Evolutionary conservation across 495 filamentous ascomycete genomes (phyloP).

Genomic region (Pyronema omphalodes): DNA sequence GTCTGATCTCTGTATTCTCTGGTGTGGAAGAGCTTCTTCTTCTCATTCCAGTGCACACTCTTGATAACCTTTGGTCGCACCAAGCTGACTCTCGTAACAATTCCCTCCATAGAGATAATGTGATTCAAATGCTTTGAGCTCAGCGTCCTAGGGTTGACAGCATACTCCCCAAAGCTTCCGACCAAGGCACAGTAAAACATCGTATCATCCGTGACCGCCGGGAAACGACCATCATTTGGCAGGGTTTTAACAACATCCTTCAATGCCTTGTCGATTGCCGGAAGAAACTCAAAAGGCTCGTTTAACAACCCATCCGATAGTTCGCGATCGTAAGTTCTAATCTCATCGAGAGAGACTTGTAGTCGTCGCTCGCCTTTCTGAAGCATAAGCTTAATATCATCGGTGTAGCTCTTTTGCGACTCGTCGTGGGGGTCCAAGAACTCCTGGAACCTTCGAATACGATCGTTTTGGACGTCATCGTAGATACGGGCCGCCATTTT

Average conservation of each 20-base stretch:
- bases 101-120: slow-evolving; percentile 94
- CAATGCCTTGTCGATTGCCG: slow-evolving; percentile 75
- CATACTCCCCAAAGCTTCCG: slow-evolving; percentile 84
- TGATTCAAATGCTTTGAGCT: slow-evolving; percentile 76
- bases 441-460: slow-evolving; percentile 19
- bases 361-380: slow-evolving; percentile 62
- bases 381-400: slow-evolving; percentile 48
- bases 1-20: slow-evolving; percentile 89
- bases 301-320: slow-evolving; percentile 76
- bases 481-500: background rate
- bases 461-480: slow-evolving; percentile 7
- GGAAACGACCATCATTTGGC: slow-evolving; percentile 25
- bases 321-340: slow-evolving; percentile 73
- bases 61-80: slow-evolving; percentile 93
- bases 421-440: slow-evolving; percentile 22
- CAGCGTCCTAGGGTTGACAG: slow-evolving; percentile 86
- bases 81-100: slow-evolving; percentile 81
- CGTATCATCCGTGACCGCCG: slow-evolving; percentile 42
- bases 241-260: slow-evolving; percentile 70
- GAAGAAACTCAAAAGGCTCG: slow-evolving; percentile 68
- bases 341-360: slow-evolving; percentile 83
- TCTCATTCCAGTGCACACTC: slow-evolving; percentile 89
- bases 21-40: slow-evolving; percentile 60
- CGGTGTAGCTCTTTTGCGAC: slow-evolving; percentile 17
- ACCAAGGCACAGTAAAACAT: slow-evolving; percentile 88